Evolutionary conservation across 2,329 filamentous ascomycete species (phyloP).

Genomic region (Endoconidiophora laricicola): DNA sequence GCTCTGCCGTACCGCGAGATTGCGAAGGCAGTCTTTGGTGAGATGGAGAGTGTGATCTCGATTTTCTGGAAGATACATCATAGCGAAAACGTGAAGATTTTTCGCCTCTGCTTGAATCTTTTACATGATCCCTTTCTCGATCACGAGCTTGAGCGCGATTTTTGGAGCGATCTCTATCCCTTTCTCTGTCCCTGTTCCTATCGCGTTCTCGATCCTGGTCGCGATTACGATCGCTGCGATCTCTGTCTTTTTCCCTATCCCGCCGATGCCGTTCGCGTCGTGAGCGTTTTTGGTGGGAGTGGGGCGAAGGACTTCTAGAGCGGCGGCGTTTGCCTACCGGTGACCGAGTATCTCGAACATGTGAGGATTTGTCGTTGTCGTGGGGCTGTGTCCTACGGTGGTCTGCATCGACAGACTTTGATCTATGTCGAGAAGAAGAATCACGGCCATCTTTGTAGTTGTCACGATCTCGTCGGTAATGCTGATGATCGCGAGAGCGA

Average conservation of each 20-base stretch:
- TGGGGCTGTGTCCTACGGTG: not conserved
- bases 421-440: slow-evolving; percentile 4
- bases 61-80: slow-evolving; percentile 1
- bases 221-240: not conserved
- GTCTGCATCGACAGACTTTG: not conserved
- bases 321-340: slow-evolving; percentile 10
- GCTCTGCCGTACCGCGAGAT: not conserved
- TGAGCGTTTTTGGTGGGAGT: slow-evolving; percentile 5
- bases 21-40: not conserved
- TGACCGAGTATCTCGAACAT: slow-evolving; percentile 6
- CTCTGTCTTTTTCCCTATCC: slow-evolving; percentile 5
- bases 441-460: not conserved
- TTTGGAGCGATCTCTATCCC: slow-evolving; percentile 5
- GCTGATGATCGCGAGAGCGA: slow-evolving; percentile 1
- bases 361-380: slow-evolving; percentile 1
- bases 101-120: not conserved
- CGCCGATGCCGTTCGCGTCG: slow-evolving; percentile 2
- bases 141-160: slow-evolving; percentile 5
- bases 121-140: slow-evolving; percentile 1
- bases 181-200: not conserved
- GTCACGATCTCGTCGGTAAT: slow-evolving; percentile 1
- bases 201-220: slow-evolving; percentile 1
- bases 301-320: slow-evolving; percentile 9
- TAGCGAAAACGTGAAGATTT: slow-evolving; percentile 3
- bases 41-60: slow-evolving; percentile 4